Percentiles rank a stretch among this genome's conserved stretches.
Evolutionary conservation across 1,139 yeast genomes (phyloP).

Genomic region (Lodderomyces jiufengensis): DNA sequence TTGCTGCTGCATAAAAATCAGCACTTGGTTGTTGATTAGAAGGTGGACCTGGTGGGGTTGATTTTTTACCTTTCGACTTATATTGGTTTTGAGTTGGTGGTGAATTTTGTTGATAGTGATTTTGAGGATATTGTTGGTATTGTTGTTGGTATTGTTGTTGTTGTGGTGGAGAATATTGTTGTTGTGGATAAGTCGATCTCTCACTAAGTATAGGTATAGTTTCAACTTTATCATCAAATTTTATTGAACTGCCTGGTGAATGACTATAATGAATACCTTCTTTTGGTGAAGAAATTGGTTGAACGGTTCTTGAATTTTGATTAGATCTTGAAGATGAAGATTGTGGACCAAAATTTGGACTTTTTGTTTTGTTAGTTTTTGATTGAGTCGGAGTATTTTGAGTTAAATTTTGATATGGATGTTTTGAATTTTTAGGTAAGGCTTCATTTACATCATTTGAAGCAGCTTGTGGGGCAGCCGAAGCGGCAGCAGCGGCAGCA

Average conservation of each 20-base stretch:
- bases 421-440: not conserved
- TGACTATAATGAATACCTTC: constrained; percentile 1
- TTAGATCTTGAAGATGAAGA: too few species aligned
- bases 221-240: constrained; percentile 38
- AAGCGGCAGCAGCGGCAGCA: constrained; percentile 1
- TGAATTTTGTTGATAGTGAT: not conserved
- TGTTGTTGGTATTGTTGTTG: constrained; percentile 2
- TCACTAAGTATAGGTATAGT: constrained; percentile 31
- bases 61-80: constrained; percentile 1
- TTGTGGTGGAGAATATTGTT: not conserved
- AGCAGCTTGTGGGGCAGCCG: not conserved
- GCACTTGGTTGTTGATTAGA: constrained; percentile 9
- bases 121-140: not conserved
- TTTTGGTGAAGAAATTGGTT: constrained; percentile 6
- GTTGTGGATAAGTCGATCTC: not conserved
- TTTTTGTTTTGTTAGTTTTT: not conserved
- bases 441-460: not conserved
- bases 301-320: constrained; percentile 5
- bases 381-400: not conserved
- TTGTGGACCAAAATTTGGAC: not conserved
- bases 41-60: constrained; percentile 5
- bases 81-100: constrained; percentile 4
- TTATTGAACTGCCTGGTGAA: constrained; percentile 33
- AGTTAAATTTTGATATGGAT: constrained; percentile 4
- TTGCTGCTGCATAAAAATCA: constrained; percentile 32